Conservation (phyloP, 805 yeast species). For the Grigorovia transvaalensis region DNA sequence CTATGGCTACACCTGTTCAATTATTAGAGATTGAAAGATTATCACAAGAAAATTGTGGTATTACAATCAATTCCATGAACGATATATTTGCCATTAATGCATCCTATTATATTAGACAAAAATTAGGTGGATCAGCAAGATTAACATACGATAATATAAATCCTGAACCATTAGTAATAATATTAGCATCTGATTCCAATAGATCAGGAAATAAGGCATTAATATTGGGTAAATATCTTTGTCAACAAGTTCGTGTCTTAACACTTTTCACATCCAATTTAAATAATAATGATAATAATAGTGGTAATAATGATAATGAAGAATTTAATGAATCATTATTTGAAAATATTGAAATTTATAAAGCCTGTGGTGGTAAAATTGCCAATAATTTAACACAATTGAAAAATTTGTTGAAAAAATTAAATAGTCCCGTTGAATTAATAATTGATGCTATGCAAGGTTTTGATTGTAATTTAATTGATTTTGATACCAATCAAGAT, state of each 20-base stretch:
- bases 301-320: not conserved
- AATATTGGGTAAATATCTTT: constrained; percentile 68
- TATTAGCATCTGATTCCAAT: constrained; percentile 58
- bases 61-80: constrained; percentile 35
- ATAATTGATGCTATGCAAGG: constrained; percentile 82
- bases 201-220: constrained; percentile 66
- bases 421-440: constrained; percentile 69
- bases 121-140: constrained; percentile 62
- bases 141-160: constrained; percentile 60
- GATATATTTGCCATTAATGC: constrained; percentile 67
- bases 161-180: constrained; percentile 64
- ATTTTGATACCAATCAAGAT: constrained; percentile 13
- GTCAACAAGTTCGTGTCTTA: constrained; percentile 58
- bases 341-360: constrained; percentile 46
- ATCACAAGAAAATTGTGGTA: constrained; percentile 42
- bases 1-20: constrained; percentile 69
- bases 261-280: constrained; percentile 32
- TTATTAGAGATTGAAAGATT: constrained; percentile 63
- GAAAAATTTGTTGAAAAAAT: constrained; percentile 31
- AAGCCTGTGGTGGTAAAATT: constrained; percentile 61
- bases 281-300: constrained; percentile 18
- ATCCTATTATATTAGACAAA: constrained; percentile 44
- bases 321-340: constrained; percentile 23
- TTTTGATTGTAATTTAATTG: constrained; percentile 46
- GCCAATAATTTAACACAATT: constrained; percentile 31